Base-by-base conservation (phyloP, 768 basidiomycete species). In the Hirschioporus abietinus region DNA sequence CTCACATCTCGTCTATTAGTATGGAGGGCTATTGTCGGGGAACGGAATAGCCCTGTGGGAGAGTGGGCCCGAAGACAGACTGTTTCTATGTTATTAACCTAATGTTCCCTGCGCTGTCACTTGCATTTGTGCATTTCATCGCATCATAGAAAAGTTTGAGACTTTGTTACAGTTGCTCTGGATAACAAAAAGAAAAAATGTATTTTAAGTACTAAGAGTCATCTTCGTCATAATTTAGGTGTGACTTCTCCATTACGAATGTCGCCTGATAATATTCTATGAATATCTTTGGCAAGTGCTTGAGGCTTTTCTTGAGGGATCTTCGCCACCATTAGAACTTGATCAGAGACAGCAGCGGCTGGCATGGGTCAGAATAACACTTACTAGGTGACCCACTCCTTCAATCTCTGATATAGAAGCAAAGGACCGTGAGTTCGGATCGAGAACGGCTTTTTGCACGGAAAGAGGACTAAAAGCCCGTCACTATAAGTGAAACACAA, bases 1-100 rank as follows among this genome's bases (percentile, higher is more conserved):
- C 72, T 92, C 66, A 88, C 84, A 1, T 75, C 76, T 36, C 78
- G 88, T 66, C 63, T 90, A 68, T 72, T 92, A 42, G 64, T 87
- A 7, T 89, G 87, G 87, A 80, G 85, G 68, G 75, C 81, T 0
- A 67, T 84, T 10, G 76, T 74, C 1, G 84, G 84, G 3, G 72
- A 70, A 7, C 77, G 79, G 24, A 74, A 71, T 3, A 76, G 74
- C 63, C 66, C 65, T 25, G 72, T 81, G 0, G 83, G 83, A 6
- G 86, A 88, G 68, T 90, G 88, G 88, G 83, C 79, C n/a, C 77
- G 88, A 58, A 76, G 12, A 52, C 42, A 52, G 12, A 52, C 42
- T 20, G 20, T 52, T 52, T 52, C 42, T 52, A 52, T 52, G 42
- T 52, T 52, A 52, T 15, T 20, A 52, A 1, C 1, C 42, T 52